Base-by-base conservation (phyloP, 2,329 filamentous ascomycete genomes). In the Xylariales sp. region DNA sequence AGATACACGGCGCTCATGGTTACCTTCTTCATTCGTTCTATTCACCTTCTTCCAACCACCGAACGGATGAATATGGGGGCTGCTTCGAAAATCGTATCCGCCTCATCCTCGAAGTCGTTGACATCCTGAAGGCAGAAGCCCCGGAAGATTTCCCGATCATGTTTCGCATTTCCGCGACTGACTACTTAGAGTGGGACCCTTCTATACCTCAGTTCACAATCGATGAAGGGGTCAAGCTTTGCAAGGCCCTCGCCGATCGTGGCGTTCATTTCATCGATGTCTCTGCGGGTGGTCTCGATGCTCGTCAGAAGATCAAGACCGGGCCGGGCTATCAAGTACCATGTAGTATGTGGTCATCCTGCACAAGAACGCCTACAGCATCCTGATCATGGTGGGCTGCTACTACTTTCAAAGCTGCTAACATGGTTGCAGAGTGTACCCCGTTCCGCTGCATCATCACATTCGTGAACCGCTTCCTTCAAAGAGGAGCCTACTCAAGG, bases 241-340 rank as follows among this genome's bases (percentile, higher is more conserved):
- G 86, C 0, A 58, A 70, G 33, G 63, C 82, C 0, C 66, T 93
- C 0, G 81, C 80, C 0, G 74, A 78, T 2, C 69, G 64, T 10
- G 86, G 86, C 3, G 78, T 91, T 3, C 86, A 93, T 57, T 65
- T 93, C 2, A 65, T 93, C 1, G 88, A 93, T 53, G 75, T 90
- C 7, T 84, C 78, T 1, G 76, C 73, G 3, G 86, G 79, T 1
- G 87, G 85, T 3, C 76, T 76, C 35, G 78, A 88, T 53, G 61
- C 70, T 0, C 55, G 60, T 35, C 78, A 82, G 51, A 76, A 80
- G 43, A 71, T 84, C 40, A 65, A 71, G 18, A 56, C 64, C 2
- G 78, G 76, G 0, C 79, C 80, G 0, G 83, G 71, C 0, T 90
- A 88, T 64, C 86, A 91, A 61, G 81, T 75, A 0, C 77, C 73